phyloP scores from a whole-genome alignment of 441 rosid genomes.

The Populus hybrid region DNA sequence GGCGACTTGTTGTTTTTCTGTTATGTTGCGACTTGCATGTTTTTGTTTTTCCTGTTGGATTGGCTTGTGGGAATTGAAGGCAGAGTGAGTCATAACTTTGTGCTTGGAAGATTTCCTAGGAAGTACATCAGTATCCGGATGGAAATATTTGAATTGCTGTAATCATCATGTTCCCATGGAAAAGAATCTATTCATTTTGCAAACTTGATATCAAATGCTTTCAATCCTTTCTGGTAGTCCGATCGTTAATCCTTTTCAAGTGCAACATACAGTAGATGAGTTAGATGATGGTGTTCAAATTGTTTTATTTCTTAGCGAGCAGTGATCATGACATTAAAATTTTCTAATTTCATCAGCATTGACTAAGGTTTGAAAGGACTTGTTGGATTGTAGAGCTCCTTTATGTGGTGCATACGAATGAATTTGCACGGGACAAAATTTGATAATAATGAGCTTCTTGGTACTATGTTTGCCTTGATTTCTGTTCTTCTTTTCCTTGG shows the following conservation, averaged over 20 bases:
- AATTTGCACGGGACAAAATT: neutral
- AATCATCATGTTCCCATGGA: neutral
- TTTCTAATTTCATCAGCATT: neutral
- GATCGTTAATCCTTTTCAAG: neutral
- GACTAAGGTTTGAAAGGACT: neutral
- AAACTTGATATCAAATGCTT: neutral
- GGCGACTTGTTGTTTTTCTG: neutral
- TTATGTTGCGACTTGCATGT: neutral
- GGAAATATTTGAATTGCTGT: neutral
- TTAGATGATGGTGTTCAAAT: neutral
- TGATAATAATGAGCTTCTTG: neutral
- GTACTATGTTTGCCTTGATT: neutral
- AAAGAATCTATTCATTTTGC: neutral
- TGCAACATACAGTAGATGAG: neutral
- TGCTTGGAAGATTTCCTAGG: neutral
- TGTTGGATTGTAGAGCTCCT: neutral
- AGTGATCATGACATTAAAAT: neutral
- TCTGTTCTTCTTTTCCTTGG: neutral
- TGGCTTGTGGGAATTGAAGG: neutral
- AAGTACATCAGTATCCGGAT: neutral
- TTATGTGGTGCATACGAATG: neutral
- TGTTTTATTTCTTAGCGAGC: neutral
- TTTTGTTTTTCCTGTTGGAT: neutral
- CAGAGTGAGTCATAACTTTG: neutral
- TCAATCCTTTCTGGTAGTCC: neutral